phyloP scores from a whole-genome alignment of 805 yeast genomes.

The Candida stauntonica region DNA sequence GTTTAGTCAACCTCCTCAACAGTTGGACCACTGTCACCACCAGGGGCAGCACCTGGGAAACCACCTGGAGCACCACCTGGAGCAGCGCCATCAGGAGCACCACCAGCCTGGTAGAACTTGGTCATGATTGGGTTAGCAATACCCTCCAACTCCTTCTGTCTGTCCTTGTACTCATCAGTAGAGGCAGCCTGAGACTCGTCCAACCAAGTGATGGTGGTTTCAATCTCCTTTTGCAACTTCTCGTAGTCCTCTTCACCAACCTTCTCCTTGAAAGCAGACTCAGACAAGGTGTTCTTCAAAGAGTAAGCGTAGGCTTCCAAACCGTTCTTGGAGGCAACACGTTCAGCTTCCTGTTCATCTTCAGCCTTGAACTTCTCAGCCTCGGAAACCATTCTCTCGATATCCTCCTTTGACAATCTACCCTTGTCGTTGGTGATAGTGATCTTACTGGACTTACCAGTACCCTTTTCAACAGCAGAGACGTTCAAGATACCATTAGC shows the following conservation, averaged over 20 bases:
- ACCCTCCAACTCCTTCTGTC: constrained; percentile 95
- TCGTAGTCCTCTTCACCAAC: constrained; percentile 69
- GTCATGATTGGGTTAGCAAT: constrained; percentile 96
- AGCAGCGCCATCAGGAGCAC: constrained; percentile 64
- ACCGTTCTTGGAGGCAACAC: constrained; percentile 93
- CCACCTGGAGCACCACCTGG: constrained; percentile 63
- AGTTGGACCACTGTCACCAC: constrained; percentile 56
- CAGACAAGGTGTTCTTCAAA: constrained; percentile 76
- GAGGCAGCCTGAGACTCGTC: constrained; percentile 90
- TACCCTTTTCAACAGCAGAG: constrained; percentile 96
- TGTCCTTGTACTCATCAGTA: constrained; percentile 87
- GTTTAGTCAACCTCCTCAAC: constrained; percentile 78
- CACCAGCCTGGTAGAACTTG: constrained; percentile 95
- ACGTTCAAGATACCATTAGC: constrained; percentile 83
- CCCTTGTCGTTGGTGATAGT: constrained; percentile 99
- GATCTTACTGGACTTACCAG: constrained; percentile 95
- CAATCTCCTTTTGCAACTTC: constrained; percentile 76
- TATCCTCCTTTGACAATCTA: constrained; percentile 96
- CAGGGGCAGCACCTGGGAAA: constrained; percentile 46
- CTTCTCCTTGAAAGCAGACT: constrained; percentile 74
- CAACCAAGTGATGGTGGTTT: constrained; percentile 85
- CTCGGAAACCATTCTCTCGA: constrained; percentile 95
- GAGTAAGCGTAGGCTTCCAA: constrained; percentile 95
- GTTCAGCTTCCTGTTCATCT: constrained; percentile 90
- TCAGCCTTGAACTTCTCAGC: constrained; percentile 98